These are phyloP conservation scores for Colletotrichum coccodes DNA, from an alignment of 2,329 filamentous ascomycete genomes.

Conservation along the genomic window DNA sequence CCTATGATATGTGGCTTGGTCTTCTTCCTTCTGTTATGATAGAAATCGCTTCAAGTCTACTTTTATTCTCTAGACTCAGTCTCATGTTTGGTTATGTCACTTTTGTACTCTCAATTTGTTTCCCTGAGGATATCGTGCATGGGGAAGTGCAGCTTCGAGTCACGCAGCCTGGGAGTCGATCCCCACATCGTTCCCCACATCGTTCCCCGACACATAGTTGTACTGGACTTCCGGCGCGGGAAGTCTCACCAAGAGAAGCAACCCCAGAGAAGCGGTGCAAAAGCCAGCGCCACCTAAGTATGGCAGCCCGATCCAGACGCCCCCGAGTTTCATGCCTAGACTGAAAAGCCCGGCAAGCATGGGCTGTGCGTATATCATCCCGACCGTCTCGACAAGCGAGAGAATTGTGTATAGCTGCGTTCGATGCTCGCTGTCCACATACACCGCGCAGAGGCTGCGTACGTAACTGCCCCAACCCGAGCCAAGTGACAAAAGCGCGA, in stretches of 20 bases:
- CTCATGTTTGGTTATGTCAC: no score
- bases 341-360: constrained; percentile 41
- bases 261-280: background rate
- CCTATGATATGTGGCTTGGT: no score
- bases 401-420: constrained; percentile 41
- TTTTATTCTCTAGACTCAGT: no score
- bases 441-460: constrained; percentile 38
- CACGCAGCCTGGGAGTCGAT: background rate
- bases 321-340: constrained; percentile 41
- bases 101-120: no score
- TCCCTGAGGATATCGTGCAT: no score
- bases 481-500: constrained; percentile 42
- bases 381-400: constrained; percentile 36
- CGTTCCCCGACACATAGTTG: background rate
- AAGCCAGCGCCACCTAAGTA: constrained; percentile 41
- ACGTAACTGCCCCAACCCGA: constrained; percentile 40
- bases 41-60: no score
- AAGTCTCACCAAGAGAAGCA: constrained; percentile 26
- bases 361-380: constrained; percentile 40
- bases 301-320: constrained; percentile 42
- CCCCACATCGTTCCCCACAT: no score
- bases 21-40: no score
- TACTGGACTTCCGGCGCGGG: background rate
- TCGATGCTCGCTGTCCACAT: constrained; percentile 40
- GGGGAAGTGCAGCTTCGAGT: no score